Base-by-base conservation (phyloP, 257 asterid genomes). In the Marsdenia floribunda region DNA sequence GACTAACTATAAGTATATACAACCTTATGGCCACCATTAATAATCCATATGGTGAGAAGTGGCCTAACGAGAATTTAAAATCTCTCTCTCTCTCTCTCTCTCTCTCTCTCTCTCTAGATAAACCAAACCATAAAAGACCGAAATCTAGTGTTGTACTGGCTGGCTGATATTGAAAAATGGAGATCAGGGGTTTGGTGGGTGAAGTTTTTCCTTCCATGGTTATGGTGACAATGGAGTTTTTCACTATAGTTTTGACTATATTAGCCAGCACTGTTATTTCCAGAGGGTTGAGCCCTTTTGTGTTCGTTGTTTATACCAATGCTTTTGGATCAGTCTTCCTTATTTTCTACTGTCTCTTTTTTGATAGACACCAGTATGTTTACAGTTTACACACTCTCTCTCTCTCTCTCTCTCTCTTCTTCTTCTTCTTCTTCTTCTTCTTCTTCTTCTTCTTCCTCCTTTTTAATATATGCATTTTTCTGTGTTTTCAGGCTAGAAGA, bases 201-300 rank as follows among this genome's bases (percentile, higher is more conserved):
- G 92, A 86, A 74, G 73, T 47, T 14, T 52, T 81, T 68, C 96
- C 93, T 19, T 82, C 87, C 78, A 79, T 81, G 44, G 82, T 88
- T 80, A 88, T 89, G 97, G 90, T 85, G 79, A 2, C 76, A 77
- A 85, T 89, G 83, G 97, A 89, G 84, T 92, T 89, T 50, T 78
- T 82, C 70, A 84, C 89, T 26, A 86, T 89, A 24, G 85, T 69
- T 50, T 73, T 91, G 46, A 91, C 97, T 3, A 89, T 91, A 54
- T 76, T 88, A 87, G 91, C 97, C 22, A 85, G 85, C 83, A 89
- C 93, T 29, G 86, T 89, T 85, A 85, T 91, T 88, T 82, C 96
- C 47, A 82, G 70, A 72, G 96, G 97, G 47, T 86, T 85, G 87
- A 91, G 96, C 80, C 90, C 97, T 68, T 89, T 73, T 68, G 93